Evolutionary conservation across 257 asterid species (phyloP).

Genomic region (Przewalskia tangutica): DNA sequence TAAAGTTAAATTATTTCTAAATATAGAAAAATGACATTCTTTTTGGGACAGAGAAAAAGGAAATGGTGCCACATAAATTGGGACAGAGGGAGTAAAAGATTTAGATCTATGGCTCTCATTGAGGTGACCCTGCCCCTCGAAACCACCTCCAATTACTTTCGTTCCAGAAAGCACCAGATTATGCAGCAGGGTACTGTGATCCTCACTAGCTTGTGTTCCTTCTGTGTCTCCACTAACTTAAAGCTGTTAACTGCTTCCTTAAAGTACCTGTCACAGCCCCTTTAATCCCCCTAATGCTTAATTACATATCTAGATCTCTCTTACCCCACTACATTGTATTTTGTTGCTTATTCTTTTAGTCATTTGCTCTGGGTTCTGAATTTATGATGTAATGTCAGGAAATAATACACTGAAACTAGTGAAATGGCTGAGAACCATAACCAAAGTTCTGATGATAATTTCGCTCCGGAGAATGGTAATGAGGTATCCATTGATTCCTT

Average conservation of each 20-base stretch:
- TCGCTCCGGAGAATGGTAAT: slow-evolving; percentile 29
- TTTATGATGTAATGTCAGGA: not conserved
- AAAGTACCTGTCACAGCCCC: not conserved
- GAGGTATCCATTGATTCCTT: slow-evolving; percentile 43
- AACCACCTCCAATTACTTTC: not conserved
- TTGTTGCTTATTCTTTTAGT: not conserved
- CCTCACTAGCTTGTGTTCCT: not conserved
- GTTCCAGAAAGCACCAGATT: not conserved
- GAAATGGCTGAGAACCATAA: slow-evolving; percentile 42
- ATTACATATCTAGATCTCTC: not conserved
- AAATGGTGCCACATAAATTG: too few relatives aligned
- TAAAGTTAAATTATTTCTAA: too few relatives aligned
- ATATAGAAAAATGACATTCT: too few relatives aligned
- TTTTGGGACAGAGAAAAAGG: too few relatives aligned
- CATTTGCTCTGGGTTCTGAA: not conserved
- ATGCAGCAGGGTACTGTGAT: not conserved
- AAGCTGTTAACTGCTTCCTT: not conserved
- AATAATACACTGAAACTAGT: slow-evolving; percentile 7
- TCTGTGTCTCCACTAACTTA: not conserved
- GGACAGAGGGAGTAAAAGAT: not conserved
- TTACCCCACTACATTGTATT: not conserved
- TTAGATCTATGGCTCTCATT: not conserved
- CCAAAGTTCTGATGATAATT: slow-evolving; percentile 25
- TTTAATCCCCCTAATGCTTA: not conserved
- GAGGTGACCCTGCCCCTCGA: not conserved